Percentiles rank a stretch among this genome's conserved stretches.
Evolutionary conservation across 257 asterid species (phyloP).

Genomic region (Agastache rugosa): DNA sequence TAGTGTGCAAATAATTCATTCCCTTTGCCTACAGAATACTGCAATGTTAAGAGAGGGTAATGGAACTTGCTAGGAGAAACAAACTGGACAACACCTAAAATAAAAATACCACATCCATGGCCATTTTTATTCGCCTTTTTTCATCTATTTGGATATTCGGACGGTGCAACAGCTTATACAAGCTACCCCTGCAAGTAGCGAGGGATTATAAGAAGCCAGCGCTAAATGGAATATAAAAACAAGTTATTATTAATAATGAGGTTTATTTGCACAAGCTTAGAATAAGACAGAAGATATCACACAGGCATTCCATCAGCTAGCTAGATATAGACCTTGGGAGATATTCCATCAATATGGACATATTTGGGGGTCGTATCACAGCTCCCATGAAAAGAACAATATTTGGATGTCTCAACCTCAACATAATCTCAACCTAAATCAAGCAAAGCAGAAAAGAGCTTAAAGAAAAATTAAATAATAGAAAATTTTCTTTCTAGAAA

Average conservation of each 20-base stretch:
- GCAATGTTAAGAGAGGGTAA: conserved; percentile 25
- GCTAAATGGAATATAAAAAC: background rate
- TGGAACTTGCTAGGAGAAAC: conserved; percentile 34
- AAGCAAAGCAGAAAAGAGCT: conserved; percentile 32
- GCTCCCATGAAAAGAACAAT: conserved; percentile 99
- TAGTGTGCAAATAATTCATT: conserved; percentile 96
- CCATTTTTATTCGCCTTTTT: conserved; percentile 87
- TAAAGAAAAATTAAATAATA: conserved; percentile 8
- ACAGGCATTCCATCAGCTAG: background rate
- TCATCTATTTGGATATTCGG: conserved; percentile 82
- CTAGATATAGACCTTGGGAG: conserved; percentile 40
- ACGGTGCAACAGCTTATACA: conserved; percentile 89
- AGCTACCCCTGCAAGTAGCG: conserved; percentile 84
- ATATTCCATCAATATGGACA: conserved; percentile 87
- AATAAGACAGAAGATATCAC: conserved; percentile 19
- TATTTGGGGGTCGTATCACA: conserved; percentile 88
- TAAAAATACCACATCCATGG: conserved; percentile 90
- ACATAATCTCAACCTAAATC: conserved; percentile 91
- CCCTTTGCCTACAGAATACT: conserved; percentile 85
- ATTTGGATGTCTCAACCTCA: conserved; percentile 97
- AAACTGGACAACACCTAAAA: conserved; percentile 35
- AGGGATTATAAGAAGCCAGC: conserved; percentile 30
- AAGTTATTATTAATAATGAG: background rate
- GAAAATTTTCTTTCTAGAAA: conserved; percentile 7
- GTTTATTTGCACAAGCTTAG: conserved; percentile 1